Base-by-base conservation (phyloP, 495 filamentous ascomycete species). In the Sordaria brevicollis region DNA sequence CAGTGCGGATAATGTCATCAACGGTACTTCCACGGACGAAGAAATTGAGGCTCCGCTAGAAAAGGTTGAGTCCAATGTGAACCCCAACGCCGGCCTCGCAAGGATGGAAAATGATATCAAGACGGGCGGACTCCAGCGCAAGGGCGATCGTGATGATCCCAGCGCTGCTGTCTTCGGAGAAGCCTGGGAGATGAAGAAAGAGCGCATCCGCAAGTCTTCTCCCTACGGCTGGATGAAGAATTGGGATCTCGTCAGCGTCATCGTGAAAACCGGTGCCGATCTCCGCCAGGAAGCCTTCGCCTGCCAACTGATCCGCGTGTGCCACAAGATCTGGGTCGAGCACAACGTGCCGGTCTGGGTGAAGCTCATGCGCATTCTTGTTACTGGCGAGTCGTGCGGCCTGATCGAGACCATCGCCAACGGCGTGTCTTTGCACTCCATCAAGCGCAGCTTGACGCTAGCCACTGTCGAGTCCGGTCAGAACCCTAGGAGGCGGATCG, bases 61-160 rank as follows among this genome's bases (percentile, higher is more conserved):
- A 7, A 62, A 62, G 49, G 49, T 62, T 6, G 49, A 83, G 10
- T 76, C 87, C 31, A 78, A 81, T 8, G 83, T 86, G 69, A 88
- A 87, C 76, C 76, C 84, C 35, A 89, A 85, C 41, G 89, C 90
- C 54, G 90, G 90, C 68, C 88, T 89, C 34, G 90, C 89, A 38
- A 82, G 90, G 72, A 92, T 92, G 91, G 90, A 93, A 78, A 93
- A 93, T 77, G 90, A 93, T 76, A 83, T 89, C 76, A 91, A 90
- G 80, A 93, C 90, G 21, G 91, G 90, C 66, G 90, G 90, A 34
- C 85, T 93, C 5, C 89, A 89, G 73, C 87, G 89, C 35, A 89
- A 90, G 74, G 90, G 90, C 19, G 90, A 93, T 75, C 86, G 90
- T 33, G 90, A 92, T 72, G 90, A 93, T 75, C 90, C 90, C n/a